phyloP scores from a whole-genome alignment of 495 filamentous ascomycete species.

The Daldinia concentrica region DNA sequence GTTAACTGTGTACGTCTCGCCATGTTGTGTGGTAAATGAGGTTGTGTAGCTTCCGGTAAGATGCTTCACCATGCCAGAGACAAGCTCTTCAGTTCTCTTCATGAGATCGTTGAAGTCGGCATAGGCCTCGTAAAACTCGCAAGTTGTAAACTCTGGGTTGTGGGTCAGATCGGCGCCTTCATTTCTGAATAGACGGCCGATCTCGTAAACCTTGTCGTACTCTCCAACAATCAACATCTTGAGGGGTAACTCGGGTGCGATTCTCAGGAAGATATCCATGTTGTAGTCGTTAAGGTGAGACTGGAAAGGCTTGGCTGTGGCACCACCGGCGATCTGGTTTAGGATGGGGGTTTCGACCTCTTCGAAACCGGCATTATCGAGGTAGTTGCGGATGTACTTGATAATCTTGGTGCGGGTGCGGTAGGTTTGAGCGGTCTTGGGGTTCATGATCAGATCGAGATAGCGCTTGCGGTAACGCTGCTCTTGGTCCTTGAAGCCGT shows the following conservation, averaged over 20 bases:
- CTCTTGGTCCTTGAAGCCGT: conserved; percentile 94
- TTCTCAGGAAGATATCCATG: conserved; percentile 90
- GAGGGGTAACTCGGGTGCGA: conserved; percentile 94
- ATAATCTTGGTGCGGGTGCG: conserved; percentile 85
- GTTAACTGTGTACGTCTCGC: conserved; percentile 88
- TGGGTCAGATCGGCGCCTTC: conserved; percentile 97
- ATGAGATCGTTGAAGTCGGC: conserved; percentile 94
- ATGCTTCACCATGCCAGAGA: conserved; percentile 89
- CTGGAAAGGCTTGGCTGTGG: conserved; percentile 93
- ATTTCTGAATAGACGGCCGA: conserved; percentile 92
- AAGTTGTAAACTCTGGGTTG: conserved; percentile 98
- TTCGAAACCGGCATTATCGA: conserved; percentile 84
- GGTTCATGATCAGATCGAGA: conserved; percentile 96
- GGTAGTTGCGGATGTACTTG: conserved; percentile 83
- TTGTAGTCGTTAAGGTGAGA: conserved; percentile 95
- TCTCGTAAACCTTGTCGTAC: conserved; percentile 89
- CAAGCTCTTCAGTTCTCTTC: conserved; percentile 91
- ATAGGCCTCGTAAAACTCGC: conserved; percentile 97
- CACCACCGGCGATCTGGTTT: conserved; percentile 93
- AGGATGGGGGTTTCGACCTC: conserved; percentile 99
- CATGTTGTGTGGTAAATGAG: conserved; percentile 79
- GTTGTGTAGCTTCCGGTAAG: conserved; percentile 87
- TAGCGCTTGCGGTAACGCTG: conserved; percentile 90
- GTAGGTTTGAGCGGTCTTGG: conserved; percentile 80
- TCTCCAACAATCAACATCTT: conserved; percentile 97